A percentile compares a stretch with the other conserved stretches of the same genome.
These are phyloP conservation scores for Suillus weaverae DNA, from an alignment of 768 basidiomycete genomes.

Conservation along the genomic window DNA sequence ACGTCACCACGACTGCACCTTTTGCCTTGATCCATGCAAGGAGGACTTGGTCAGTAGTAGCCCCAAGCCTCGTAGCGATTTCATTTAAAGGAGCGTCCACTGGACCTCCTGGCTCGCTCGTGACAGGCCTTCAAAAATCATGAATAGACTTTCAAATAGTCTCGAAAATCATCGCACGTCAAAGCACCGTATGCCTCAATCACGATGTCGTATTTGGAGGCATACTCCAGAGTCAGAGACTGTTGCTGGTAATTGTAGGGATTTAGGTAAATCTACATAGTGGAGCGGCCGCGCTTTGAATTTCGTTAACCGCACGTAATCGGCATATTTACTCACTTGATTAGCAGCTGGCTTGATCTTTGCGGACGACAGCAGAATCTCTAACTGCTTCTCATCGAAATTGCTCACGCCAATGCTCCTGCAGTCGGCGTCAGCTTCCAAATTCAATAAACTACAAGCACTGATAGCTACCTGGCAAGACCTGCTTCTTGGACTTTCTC, in stretches of 20 bases:
- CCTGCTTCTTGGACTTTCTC: slow-evolving; percentile 57
- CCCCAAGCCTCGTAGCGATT: slow-evolving; percentile 52
- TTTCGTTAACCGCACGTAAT: neutral
- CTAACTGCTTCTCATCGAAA: slow-evolving; percentile 55
- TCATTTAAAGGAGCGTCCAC: slow-evolving; percentile 57
- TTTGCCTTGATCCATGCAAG: slow-evolving; percentile 74
- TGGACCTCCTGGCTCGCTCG: slow-evolving; percentile 57
- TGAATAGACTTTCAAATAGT: slow-evolving; percentile 1
- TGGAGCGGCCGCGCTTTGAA: neutral
- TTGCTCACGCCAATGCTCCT: slow-evolving; percentile 78
- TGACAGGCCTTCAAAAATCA: slow-evolving; percentile 50
- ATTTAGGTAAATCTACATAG: slow-evolving; percentile 58
- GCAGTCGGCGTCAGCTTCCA: slow-evolving; percentile 1
- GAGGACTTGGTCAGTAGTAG: slow-evolving; percentile 63
- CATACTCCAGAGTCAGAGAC: slow-evolving; percentile 56
- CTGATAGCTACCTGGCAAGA: slow-evolving; percentile 47
- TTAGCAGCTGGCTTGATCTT: slow-evolving; percentile 67
- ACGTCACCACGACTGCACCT: slow-evolving; percentile 67
- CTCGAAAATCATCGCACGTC: slow-evolving; percentile 40
- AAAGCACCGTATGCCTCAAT: slow-evolving; percentile 74
- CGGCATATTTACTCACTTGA: slow-evolving; percentile 45
- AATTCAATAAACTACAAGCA: neutral
- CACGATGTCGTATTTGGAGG: slow-evolving; percentile 56
- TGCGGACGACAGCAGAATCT: slow-evolving; percentile 56
- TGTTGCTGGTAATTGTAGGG: slow-evolving; percentile 65